Conservation (phyloP, 2,329 filamentous ascomycete species). For the Sporothrix luriei region DNA sequence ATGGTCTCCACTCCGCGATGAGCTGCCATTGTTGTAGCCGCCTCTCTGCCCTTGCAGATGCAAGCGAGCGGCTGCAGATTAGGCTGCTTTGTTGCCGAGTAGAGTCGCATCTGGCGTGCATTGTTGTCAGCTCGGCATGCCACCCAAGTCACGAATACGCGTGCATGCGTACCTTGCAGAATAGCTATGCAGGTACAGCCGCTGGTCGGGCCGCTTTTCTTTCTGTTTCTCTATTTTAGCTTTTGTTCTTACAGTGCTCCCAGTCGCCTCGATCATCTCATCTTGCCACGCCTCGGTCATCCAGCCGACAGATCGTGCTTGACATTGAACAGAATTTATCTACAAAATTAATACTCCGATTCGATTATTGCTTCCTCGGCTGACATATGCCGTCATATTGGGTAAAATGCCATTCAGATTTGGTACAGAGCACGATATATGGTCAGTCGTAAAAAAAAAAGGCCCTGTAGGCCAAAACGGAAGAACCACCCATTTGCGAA, state of each 20-base stretch:
- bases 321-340: background rate
- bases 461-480: background rate
- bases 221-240: background rate
- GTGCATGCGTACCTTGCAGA: background rate
- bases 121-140: background rate
- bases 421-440: no score
- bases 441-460: background rate
- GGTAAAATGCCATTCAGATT: slow-evolving; percentile 12
- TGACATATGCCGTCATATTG: background rate
- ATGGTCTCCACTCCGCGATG: background rate
- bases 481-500: background rate
- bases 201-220: background rate
- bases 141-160: background rate
- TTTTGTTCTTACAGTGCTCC: background rate
- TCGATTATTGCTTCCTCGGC: no score
- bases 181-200: slow-evolving; percentile 13
- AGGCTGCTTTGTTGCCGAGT: background rate
- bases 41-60: background rate
- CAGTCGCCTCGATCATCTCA: background rate
- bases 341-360: background rate
- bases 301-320: slow-evolving; percentile 1
- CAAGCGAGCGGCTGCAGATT: background rate
- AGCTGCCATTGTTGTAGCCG: background rate
- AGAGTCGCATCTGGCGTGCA: slow-evolving; percentile 3
- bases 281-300: slow-evolving; percentile 10